Conservation (phyloP, 352 stramenopile species). For the Pythium sukuiense region DNA sequence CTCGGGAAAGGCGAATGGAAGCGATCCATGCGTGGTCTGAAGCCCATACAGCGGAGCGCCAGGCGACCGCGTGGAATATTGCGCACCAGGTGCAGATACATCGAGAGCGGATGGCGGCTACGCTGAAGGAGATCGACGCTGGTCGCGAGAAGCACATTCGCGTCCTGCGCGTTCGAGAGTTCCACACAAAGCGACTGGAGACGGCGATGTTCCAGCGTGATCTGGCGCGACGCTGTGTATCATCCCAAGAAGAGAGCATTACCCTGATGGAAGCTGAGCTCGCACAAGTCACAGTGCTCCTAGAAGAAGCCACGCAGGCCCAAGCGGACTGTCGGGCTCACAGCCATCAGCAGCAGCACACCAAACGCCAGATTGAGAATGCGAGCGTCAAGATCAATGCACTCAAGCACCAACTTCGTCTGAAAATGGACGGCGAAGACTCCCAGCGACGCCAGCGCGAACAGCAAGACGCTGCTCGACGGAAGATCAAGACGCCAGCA, state of each 20-base stretch:
- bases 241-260: conserved; percentile 40
- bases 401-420: conserved; percentile 15
- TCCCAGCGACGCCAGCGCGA: background rate
- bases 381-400: conserved; percentile 48
- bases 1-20: conserved; percentile 9
- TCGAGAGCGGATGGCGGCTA: conserved; percentile 13
- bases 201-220: conserved; percentile 26
- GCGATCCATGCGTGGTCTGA: conserved; percentile 21
- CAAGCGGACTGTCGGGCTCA: conserved; percentile 36
- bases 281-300: conserved; percentile 27
- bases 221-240: conserved; percentile 33
- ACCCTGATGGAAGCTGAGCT: conserved; percentile 41
- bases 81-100: conserved; percentile 19
- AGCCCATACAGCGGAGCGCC: conserved; percentile 29
- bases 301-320: conserved; percentile 38
- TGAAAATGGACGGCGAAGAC: conserved; percentile 5
- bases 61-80: conserved; percentile 34
- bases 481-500: conserved; percentile 8
- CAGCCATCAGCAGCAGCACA: conserved; percentile 33
- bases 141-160: conserved; percentile 21
- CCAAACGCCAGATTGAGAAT: conserved; percentile 61
- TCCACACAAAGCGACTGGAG: conserved; percentile 26
- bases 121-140: conserved; percentile 18
- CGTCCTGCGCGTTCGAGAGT: conserved; percentile 17
- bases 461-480: conserved; percentile 7